Evolutionary conservation across 2,329 filamentous ascomycete genomes (phyloP).

Genomic region (Alternaria panax): DNA sequence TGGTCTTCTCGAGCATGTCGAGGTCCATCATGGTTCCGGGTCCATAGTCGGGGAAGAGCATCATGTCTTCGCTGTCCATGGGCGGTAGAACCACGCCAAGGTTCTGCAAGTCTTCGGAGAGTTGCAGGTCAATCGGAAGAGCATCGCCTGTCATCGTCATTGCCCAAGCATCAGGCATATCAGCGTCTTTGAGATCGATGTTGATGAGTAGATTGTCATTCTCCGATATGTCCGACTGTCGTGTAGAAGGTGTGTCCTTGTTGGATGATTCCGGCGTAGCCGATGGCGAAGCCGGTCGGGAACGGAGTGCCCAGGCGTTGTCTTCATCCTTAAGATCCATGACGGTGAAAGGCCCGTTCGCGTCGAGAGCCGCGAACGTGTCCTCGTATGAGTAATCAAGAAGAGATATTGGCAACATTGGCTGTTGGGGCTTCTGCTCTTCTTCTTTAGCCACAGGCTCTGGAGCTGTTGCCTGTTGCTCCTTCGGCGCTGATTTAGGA

Average conservation of each 20-base stretch:
- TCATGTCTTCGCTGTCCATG: slow-evolving; percentile 47
- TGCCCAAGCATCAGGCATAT: slow-evolving; percentile 45
- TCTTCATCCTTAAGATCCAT: slow-evolving; percentile 48
- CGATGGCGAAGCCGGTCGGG: slow-evolving; percentile 41
- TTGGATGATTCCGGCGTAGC: slow-evolving; percentile 46
- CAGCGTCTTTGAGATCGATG: slow-evolving; percentile 46
- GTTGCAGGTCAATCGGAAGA: slow-evolving; percentile 40
- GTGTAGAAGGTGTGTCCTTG: slow-evolving; percentile 49
- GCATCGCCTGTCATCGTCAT: slow-evolving; percentile 35
- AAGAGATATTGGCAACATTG: slow-evolving; percentile 36
- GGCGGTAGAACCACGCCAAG: slow-evolving; percentile 43
- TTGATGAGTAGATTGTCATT: slow-evolving; percentile 53
- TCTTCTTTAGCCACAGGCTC: slow-evolving; percentile 34
- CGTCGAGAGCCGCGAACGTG: slow-evolving; percentile 42
- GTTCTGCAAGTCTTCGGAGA: slow-evolving; percentile 42
- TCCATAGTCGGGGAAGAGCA: slow-evolving; percentile 41
- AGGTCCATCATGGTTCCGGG: slow-evolving; percentile 42
- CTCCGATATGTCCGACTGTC: slow-evolving; percentile 53
- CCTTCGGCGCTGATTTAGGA: slow-evolving; percentile 37
- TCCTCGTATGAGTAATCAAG: slow-evolving; percentile 47
- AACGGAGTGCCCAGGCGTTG: slow-evolving; percentile 44
- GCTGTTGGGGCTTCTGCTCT: slow-evolving; percentile 22
- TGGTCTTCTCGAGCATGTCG: slow-evolving; percentile 43
- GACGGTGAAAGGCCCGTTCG: slow-evolving; percentile 41
- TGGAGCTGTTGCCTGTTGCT: slow-evolving; percentile 24